Evolutionary conservation across 75 land plant genomes (phyloP).

Genomic region (Ceratopteris richardii): DNA sequence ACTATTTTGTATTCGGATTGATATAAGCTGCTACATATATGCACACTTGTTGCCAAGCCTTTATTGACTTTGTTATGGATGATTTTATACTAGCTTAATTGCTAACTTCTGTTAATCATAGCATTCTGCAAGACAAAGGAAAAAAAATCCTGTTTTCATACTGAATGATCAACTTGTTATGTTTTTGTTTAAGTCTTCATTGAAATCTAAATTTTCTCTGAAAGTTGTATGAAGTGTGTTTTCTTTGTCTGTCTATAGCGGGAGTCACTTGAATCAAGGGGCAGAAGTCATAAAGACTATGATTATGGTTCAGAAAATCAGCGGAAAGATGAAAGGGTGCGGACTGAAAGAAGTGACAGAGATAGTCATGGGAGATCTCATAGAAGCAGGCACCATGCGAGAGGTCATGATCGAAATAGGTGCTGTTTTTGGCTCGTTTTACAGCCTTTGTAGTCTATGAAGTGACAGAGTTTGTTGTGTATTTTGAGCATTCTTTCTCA

Average conservation of each 20-base stretch:
- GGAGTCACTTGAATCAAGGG: slow-evolving; percentile 9
- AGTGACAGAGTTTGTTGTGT: background rate
- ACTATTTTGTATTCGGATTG: no score
- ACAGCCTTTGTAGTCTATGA: background rate
- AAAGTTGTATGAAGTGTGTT: no score
- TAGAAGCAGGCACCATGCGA: slow-evolving; percentile 13
- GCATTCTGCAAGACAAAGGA: no score
- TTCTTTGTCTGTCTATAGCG: slow-evolving; percentile 7
- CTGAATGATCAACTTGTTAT: no score
- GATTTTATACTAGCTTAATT: no score
- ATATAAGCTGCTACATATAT: no score
- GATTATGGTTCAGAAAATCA: slow-evolving; percentile 16
- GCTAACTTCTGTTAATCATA: no score
- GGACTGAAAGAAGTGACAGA: slow-evolving; percentile 17
- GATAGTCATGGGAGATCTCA: slow-evolving; percentile 11
- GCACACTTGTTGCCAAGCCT: no score
- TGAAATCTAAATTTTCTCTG: no score
- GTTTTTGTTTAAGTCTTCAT: no score
- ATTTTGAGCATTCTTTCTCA: background rate
- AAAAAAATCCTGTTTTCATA: no score
- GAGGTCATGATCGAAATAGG: slow-evolving; percentile 35
- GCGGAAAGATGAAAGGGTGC: slow-evolving; percentile 14
- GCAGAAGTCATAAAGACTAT: slow-evolving; percentile 10
- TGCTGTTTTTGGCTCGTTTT: background rate
- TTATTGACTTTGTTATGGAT: no score